Evolutionary conservation across 106 monocot genomes (phyloP).

Genomic region (Platanthera guangdongensis): DNA sequence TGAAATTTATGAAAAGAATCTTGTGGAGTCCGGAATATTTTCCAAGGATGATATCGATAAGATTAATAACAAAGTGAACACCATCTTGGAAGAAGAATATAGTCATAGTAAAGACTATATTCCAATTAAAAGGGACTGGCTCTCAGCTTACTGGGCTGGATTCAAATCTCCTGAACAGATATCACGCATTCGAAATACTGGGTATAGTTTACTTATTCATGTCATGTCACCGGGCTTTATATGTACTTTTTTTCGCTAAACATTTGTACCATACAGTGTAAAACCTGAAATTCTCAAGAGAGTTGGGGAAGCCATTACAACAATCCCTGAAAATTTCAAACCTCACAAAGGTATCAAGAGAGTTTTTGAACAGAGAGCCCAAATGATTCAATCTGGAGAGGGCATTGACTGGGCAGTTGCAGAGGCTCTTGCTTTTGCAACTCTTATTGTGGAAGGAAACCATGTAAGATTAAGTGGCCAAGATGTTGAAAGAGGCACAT

Average conservation of each 20-base stretch:
- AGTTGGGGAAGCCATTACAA: slow-evolving; percentile 73
- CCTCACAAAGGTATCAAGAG: slow-evolving; percentile 65
- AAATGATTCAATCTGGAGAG: slow-evolving; percentile 76
- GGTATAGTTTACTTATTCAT: slow-evolving; percentile 25
- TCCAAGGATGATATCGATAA: slow-evolving; percentile 58
- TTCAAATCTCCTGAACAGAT: slow-evolving; percentile 86
- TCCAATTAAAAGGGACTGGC: slow-evolving; percentile 63
- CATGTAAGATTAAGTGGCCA: slow-evolving; percentile 82
- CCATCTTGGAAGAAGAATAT: slow-evolving; percentile 68
- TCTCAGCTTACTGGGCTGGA: slow-evolving; percentile 77
- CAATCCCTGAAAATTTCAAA: slow-evolving; percentile 65
- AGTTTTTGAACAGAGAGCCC: slow-evolving; percentile 56
- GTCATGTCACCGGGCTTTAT: neutral
- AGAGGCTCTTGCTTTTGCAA: slow-evolving; percentile 81
- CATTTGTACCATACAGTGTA: slow-evolving; percentile 30
- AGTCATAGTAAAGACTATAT: slow-evolving; percentile 62
- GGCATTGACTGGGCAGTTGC: slow-evolving; percentile 79
- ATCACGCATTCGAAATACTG: slow-evolving; percentile 70
- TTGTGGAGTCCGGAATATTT: slow-evolving; percentile 40
- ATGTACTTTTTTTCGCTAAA: neutral
- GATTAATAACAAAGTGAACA: slow-evolving; percentile 53
- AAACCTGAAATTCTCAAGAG: slow-evolving; percentile 71
- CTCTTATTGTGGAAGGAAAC: slow-evolving; percentile 66
- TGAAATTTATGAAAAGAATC: slow-evolving; percentile 64
- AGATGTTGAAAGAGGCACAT: slow-evolving; percentile 88